Evolutionary conservation across 2,329 filamentous ascomycete species (phyloP).

Genomic region (Purpureocillium takamizusanense): DNA sequence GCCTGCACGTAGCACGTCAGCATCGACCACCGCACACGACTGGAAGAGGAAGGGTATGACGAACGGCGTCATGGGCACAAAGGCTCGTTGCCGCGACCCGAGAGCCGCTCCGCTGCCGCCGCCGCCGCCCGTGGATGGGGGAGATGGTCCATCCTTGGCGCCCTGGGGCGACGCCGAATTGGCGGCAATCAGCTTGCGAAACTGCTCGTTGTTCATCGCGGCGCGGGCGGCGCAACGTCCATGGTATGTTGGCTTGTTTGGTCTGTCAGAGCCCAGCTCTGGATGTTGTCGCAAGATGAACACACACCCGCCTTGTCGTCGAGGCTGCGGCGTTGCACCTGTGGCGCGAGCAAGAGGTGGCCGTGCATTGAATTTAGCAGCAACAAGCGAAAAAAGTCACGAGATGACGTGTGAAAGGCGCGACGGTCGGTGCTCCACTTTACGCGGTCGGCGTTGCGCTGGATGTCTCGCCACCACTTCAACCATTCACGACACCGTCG

Average conservation of each 20-base stretch:
- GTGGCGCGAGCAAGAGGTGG: background rate
- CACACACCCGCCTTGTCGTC: too few relatives aligned
- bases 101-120: slow-evolving; percentile 38
- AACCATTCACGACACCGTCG: background rate
- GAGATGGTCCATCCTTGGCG: slow-evolving; percentile 36
- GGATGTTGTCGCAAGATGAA: too few relatives aligned
- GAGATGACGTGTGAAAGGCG: slow-evolving; percentile 29
- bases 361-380: slow-evolving; percentile 9
- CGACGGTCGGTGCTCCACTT: slow-evolving; percentile 20
- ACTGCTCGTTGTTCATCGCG: slow-evolving; percentile 90
- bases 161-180: slow-evolving; percentile 31
- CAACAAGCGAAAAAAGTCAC: slow-evolving; percentile 17
- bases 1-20: slow-evolving; percentile 34
- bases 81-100: slow-evolving; percentile 69
- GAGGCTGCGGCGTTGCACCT: too few relatives aligned
- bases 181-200: slow-evolving; percentile 65
- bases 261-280: background rate
- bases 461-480: background rate
- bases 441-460: slow-evolving; percentile 16
- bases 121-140: slow-evolving; percentile 13
- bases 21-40: too few relatives aligned
- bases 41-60: slow-evolving; percentile 32
- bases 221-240: background rate
- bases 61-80: slow-evolving; percentile 94
- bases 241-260: background rate